Conservation (phyloP, 352 stramenopile genomes). For the Pythium brachiatum region DNA sequence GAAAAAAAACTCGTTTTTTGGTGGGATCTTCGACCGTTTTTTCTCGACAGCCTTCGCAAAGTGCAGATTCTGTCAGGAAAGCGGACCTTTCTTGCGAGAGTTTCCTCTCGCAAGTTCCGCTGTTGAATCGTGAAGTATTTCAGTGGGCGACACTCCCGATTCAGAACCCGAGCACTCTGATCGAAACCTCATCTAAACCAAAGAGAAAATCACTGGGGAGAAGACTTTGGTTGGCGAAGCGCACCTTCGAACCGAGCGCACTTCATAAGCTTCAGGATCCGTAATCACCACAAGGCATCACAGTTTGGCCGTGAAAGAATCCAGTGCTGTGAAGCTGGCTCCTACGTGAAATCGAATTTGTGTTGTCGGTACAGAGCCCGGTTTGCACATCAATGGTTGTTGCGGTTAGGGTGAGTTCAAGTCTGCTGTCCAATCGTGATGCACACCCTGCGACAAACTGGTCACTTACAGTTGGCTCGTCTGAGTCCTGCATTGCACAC, state of each 20-base stretch:
- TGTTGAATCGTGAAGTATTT: slow-evolving; percentile 17
- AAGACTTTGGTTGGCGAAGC: neutral
- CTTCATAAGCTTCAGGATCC: neutral
- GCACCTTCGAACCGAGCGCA: neutral
- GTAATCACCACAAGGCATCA: slow-evolving; percentile 20
- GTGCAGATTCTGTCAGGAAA: slow-evolving; percentile 28
- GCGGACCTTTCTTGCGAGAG: slow-evolving; percentile 21
- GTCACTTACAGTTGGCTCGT: slow-evolving; percentile 8
- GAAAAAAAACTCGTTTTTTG: slow-evolving; percentile 8
- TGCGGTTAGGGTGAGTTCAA: slow-evolving; percentile 6
- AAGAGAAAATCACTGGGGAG: slow-evolving; percentile 1
- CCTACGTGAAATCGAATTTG: slow-evolving; percentile 11
- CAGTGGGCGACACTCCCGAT: slow-evolving; percentile 12
- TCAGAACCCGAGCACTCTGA: neutral
- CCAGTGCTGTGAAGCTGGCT: slow-evolving; percentile 5
- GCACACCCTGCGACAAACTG: slow-evolving; percentile 20
- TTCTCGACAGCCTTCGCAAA: slow-evolving; percentile 14
- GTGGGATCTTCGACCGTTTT: slow-evolving; percentile 22
- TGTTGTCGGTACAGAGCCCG: slow-evolving; percentile 9
- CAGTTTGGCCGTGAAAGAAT: slow-evolving; percentile 12
- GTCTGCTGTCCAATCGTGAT: slow-evolving; percentile 16
- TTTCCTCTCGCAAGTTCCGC: slow-evolving; percentile 2
- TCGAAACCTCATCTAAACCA: neutral
- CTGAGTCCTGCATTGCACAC: slow-evolving; percentile 9
- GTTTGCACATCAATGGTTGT: slow-evolving; percentile 16